These are phyloP conservation scores for Prunus campanulata DNA, from an alignment of 306 rosid genomes.

Conservation along the genomic window DNA sequence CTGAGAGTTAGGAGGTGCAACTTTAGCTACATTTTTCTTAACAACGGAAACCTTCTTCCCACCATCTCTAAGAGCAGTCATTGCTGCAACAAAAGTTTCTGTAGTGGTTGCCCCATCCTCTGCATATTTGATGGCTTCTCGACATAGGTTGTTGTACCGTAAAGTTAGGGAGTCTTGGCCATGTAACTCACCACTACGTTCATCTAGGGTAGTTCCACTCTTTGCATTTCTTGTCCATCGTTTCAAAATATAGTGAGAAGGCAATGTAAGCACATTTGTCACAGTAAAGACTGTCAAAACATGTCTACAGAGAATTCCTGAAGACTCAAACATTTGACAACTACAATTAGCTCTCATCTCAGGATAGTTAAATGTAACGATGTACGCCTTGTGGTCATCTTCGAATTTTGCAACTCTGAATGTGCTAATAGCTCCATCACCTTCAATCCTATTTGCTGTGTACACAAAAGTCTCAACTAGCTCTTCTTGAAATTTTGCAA, in stretches of 20 bases:
- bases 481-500: slow-evolving; percentile 86
- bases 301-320: slow-evolving; percentile 91
- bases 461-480: slow-evolving; percentile 91
- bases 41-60: slow-evolving; percentile 62
- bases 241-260: slow-evolving; percentile 75
- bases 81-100: slow-evolving; percentile 75
- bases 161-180: slow-evolving; percentile 62
- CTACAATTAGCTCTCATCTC: slow-evolving; percentile 85
- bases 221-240: slow-evolving; percentile 96
- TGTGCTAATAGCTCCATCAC: slow-evolving; percentile 75
- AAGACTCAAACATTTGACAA: slow-evolving; percentile 94
- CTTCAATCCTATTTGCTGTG: slow-evolving; percentile 87
- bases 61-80: slow-evolving; percentile 68
- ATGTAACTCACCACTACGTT: slow-evolving; percentile 51
- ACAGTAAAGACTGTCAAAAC: slow-evolving; percentile 85
- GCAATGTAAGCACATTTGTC: slow-evolving; percentile 81
- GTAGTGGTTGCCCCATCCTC: slow-evolving; percentile 80
- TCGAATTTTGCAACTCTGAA: slow-evolving; percentile 91
- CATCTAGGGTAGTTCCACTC: slow-evolving; percentile 53
- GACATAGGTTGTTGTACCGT: slow-evolving; percentile 68
- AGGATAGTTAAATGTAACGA: slow-evolving; percentile 60
- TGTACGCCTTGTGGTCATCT: slow-evolving; percentile 75
- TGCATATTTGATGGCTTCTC: slow-evolving; percentile 80
- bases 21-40: slow-evolving; percentile 71
- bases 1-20: slow-evolving; percentile 57